phyloP scores from a whole-genome alignment of 306 rosid species.

The cucumber (Cucumis sativus) region Cucumber_9930_V3 NC_026658.2:17710501-17711000 shows the following conservation, averaged over 20 bases:
- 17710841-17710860: slow-evolving; percentile 31
- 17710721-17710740: slow-evolving; percentile 21
- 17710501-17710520: slow-evolving; percentile 25
- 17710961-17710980: slow-evolving; percentile 38
- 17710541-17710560: not conserved
- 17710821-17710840: slow-evolving; percentile 36
- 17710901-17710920: slow-evolving; percentile 25
- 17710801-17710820: slow-evolving; percentile 42
- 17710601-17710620: slow-evolving; percentile 13
- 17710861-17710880: slow-evolving; percentile 15
- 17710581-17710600: slow-evolving; percentile 18
- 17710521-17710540: slow-evolving; percentile 8
- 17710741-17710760: slow-evolving; percentile 33
- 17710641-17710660: slow-evolving; percentile 10
- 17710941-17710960: slow-evolving; percentile 33
- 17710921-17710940: slow-evolving; percentile 22
- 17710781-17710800: slow-evolving; percentile 29
- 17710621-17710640: slow-evolving; percentile 17
- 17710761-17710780: slow-evolving; percentile 28
- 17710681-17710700: slow-evolving; percentile 54
- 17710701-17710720: slow-evolving; percentile 31
- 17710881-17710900: slow-evolving; percentile 19
- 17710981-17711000: slow-evolving; percentile 55
- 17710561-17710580: slow-evolving; percentile 16
- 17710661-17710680: slow-evolving; percentile 28